phyloP scores from a whole-genome alignment of 73 alveolate genomes.

The Tetrahymena borealis region DNA sequence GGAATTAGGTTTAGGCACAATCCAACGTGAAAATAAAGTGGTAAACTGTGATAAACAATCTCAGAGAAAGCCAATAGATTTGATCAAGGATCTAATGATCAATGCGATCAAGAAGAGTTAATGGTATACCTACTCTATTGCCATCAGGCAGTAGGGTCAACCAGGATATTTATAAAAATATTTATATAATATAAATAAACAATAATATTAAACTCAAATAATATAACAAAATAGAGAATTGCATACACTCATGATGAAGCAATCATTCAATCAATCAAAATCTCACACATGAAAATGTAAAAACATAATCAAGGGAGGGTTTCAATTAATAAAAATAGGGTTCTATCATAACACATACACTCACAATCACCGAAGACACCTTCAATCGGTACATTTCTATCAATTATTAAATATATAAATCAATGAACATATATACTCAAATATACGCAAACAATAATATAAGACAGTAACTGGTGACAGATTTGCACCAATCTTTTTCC shows the following conservation, averaged over 20 bases:
- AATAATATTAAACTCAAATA: neutral
- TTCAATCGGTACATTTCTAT: neutral
- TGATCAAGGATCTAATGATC: neutral
- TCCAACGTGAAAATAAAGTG: neutral
- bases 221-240: neutral
- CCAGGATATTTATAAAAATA: neutral
- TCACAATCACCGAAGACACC: no score
- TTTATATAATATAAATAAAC: neutral
- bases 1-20: slow-evolving; percentile 1
- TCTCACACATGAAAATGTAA: neutral
- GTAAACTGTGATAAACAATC: neutral
- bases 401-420: neutral
- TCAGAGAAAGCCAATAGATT: neutral
- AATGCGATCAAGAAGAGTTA: neutral
- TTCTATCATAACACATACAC: neutral
- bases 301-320: neutral
- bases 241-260: neutral
- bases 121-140: neutral
- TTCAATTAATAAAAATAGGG: neutral
- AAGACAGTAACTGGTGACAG: slow-evolving; percentile 4
- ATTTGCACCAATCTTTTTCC: neutral
- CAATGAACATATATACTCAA: slow-evolving; percentile 1
- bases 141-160: neutral
- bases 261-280: neutral
- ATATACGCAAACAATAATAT: neutral